phyloP scores from a whole-genome alignment of 192 early-diverging fungal genomes.

The Funneliformis mosseae region DNA sequence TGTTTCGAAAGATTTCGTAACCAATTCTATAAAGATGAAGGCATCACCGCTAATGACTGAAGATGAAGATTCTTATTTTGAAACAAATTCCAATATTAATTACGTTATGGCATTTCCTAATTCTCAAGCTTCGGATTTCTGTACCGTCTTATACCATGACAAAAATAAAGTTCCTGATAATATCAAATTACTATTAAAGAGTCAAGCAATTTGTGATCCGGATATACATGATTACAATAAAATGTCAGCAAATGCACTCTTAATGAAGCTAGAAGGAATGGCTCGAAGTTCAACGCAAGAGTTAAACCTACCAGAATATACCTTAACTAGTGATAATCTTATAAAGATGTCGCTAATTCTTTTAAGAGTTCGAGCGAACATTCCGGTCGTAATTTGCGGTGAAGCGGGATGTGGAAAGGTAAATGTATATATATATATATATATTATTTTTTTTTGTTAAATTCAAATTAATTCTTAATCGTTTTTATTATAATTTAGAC shows the following conservation, averaged over 20 bases:
- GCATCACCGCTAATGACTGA: neutral
- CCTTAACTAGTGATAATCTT: conserved; percentile 18
- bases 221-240: neutral
- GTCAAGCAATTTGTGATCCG: neutral
- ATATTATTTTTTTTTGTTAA: neutral
- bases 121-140: neutral
- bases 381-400: conserved; percentile 25
- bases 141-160: conserved; percentile 9
- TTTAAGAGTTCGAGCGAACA: conserved; percentile 12
- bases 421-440: neutral
- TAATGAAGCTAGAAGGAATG: conserved; percentile 9
- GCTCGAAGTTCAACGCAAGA: conserved; percentile 11
- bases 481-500: conserved; percentile 1
- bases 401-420: conserved; percentile 32
- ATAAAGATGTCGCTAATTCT: conserved; percentile 31
- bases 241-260: neutral
- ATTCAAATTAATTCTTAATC: neutral
- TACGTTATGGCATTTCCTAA: conserved; percentile 12
- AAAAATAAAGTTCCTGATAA: conserved; percentile 5
- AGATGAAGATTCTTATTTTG: neutral
- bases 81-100: neutral
- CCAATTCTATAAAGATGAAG: neutral
- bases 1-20: conserved; percentile 23
- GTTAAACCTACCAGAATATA: neutral
- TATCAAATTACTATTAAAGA: conserved; percentile 11